Percentiles rank a stretch among this genome's conserved stretches.
Conservation (phyloP, 129 eudicot species). For the Erigeron canadensis region DNA sequence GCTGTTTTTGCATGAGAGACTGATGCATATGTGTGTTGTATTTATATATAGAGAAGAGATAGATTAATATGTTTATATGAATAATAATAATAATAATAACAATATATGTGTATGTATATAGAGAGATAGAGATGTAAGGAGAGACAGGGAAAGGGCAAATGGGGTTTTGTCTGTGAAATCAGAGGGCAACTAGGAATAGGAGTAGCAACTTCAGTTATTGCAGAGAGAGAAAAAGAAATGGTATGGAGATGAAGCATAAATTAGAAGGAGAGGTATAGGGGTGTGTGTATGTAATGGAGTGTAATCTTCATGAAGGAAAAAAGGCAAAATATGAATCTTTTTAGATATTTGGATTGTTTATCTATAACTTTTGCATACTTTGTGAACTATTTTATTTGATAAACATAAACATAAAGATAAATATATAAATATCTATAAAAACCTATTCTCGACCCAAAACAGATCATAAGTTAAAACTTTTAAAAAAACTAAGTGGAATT, state of each 20-base stretch:
- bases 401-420: no score
- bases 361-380: background rate
- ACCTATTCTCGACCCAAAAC: no score
- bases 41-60: slow-evolving; percentile 4
- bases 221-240: slow-evolving; percentile 37
- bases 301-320: slow-evolving; percentile 35
- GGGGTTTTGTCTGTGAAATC: slow-evolving; percentile 43
- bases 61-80: no score
- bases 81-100: no score
- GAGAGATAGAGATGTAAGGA: background rate
- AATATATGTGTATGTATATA: background rate
- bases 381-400: slow-evolving; percentile 10
- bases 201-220: slow-evolving; percentile 61
- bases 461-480: no score
- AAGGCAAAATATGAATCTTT: slow-evolving; percentile 30
- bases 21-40: background rate
- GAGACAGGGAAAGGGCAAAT: slow-evolving; percentile 30
- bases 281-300: slow-evolving; percentile 6
- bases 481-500: no score
- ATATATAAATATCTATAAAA: no score
- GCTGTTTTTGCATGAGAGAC: slow-evolving; percentile 52
- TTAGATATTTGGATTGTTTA: slow-evolving; percentile 35
- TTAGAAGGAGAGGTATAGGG: background rate
- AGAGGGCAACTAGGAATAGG: slow-evolving; percentile 38
- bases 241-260: slow-evolving; percentile 25